Conservation (phyloP, 495 filamentous ascomycete species). For the Penicillium nucicola region DNA sequence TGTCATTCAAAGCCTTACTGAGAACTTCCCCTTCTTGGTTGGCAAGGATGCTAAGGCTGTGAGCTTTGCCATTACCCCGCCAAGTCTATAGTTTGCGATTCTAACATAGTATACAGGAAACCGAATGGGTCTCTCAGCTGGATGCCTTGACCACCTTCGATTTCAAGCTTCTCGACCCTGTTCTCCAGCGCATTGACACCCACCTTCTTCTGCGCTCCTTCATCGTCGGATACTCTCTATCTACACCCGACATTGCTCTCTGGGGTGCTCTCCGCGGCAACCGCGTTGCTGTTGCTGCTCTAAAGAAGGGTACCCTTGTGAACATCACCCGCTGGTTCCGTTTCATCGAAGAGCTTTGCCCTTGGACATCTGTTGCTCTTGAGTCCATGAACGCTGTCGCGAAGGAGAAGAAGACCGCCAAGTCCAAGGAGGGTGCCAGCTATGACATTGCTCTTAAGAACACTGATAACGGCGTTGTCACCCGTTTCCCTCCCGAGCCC, state of each 20-base stretch:
- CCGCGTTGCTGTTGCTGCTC: slow-evolving; percentile 73
- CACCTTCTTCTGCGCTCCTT: slow-evolving; percentile 85
- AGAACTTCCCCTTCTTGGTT: slow-evolving; percentile 39
- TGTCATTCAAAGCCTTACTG: slow-evolving; percentile 37
- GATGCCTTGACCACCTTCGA: slow-evolving; percentile 56
- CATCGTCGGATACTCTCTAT: slow-evolving; percentile 76
- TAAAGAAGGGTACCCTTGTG: slow-evolving; percentile 71
- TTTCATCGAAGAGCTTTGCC: slow-evolving; percentile 78
- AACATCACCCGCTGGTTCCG: slow-evolving; percentile 88
- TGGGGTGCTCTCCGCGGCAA: slow-evolving; percentile 87
- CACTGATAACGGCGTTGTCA: slow-evolving; percentile 88
- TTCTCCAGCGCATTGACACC: slow-evolving; percentile 73
- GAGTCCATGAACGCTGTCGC: slow-evolving; percentile 58
- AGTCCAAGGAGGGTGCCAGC: slow-evolving; percentile 78
- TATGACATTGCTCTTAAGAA: slow-evolving; percentile 89
- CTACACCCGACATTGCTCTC: slow-evolving; percentile 73
- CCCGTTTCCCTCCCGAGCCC: slow-evolving; percentile 92
- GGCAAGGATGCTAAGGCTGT: slow-evolving; percentile 46
- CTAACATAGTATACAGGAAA: slow-evolving; percentile 32
- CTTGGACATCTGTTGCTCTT: slow-evolving; percentile 50
- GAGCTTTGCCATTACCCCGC: slow-evolving; percentile 12
- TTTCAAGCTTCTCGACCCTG: slow-evolving; percentile 76
- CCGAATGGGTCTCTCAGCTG: slow-evolving; percentile 56
- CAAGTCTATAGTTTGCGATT: neutral
- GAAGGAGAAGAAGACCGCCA: slow-evolving; percentile 63